These are phyloP conservation scores for Aquilaria malaccensis DNA, from an alignment of 345 rosid genomes.

Conservation along the genomic window DNA sequence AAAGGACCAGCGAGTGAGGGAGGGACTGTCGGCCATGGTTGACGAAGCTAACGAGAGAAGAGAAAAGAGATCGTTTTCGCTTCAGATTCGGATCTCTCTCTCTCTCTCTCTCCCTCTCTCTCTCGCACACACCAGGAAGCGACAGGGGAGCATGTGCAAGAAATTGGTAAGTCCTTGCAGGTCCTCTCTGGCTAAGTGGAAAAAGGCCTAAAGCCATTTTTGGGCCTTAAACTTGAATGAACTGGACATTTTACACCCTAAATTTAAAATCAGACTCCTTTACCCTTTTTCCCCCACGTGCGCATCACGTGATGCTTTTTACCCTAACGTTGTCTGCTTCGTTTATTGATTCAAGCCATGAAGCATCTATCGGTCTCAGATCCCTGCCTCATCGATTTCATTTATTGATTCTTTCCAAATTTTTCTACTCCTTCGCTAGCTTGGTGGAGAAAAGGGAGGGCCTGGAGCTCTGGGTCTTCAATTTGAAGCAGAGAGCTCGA, in stretches of 20 bases:
- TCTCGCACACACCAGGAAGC: no score
- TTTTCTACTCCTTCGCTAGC: not conserved
- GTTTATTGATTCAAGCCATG: no score
- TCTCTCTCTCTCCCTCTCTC: conserved; percentile 1
- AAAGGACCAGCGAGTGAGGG: conserved; percentile 81
- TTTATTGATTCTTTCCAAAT: not conserved
- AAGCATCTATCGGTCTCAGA: not conserved
- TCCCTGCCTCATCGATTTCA: not conserved
- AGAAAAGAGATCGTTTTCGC: conserved; percentile 10
- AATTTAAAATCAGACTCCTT: no score
- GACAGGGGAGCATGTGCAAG: no score
- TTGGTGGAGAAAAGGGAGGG: not conserved
- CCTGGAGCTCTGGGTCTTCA: not conserved
- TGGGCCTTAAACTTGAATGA: no score
- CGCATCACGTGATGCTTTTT: no score
- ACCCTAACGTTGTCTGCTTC: no score
- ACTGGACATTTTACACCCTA: no score
- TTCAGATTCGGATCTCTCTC: not conserved
- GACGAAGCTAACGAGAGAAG: conserved; percentile 15
- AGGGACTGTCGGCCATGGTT: conserved; percentile 65
- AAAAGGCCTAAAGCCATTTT: no score
- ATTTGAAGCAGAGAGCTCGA: not conserved
- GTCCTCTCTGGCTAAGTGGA: no score
- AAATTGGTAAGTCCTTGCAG: no score
- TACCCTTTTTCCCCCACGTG: no score